A percentile compares a stretch with the other conserved stretches of the same genome.
Conservation (phyloP, 2,329 filamentous ascomycete genomes). For the Pseudocercospora fijiensis region DNA sequence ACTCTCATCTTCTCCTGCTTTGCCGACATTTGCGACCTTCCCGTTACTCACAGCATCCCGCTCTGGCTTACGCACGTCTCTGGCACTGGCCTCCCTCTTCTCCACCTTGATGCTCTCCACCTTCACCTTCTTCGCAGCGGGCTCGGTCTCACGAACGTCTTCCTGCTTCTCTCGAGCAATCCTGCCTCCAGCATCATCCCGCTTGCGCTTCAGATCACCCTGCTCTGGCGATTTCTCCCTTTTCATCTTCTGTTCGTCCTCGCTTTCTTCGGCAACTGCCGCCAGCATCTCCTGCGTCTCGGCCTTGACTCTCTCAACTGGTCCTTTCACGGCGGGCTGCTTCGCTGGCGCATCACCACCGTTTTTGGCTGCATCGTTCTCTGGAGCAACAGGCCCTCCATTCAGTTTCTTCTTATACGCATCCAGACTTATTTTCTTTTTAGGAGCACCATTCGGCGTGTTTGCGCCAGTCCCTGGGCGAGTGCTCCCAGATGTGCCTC, state of each 20-base stretch:
- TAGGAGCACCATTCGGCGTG: slow-evolving; percentile 46
- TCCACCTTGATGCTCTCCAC: slow-evolving; percentile 4
- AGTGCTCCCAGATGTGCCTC: slow-evolving; percentile 22
- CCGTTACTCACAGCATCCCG: not conserved
- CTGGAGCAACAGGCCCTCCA: slow-evolving; percentile 36
- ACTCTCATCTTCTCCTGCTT: slow-evolving; percentile 15
- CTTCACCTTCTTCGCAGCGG: slow-evolving; percentile 18
- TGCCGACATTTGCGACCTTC: slow-evolving; percentile 6
- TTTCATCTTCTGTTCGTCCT: slow-evolving; percentile 17
- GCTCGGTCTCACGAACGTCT: not conserved
- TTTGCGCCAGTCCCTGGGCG: slow-evolving; percentile 40
- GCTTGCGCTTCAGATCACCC: slow-evolving; percentile 33
- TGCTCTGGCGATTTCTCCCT: slow-evolving; percentile 21
- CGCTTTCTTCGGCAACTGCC: slow-evolving; percentile 28
- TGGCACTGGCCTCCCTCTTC: slow-evolving; percentile 5
- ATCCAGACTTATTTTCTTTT: slow-evolving; percentile 62
- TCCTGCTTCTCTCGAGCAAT: slow-evolving; percentile 7
- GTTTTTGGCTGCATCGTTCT: slow-evolving; percentile 19
- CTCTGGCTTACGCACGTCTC: not conserved
- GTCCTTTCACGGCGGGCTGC: slow-evolving; percentile 36
- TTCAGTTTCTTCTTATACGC: slow-evolving; percentile 58
- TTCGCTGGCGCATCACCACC: slow-evolving; percentile 26
- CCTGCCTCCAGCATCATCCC: slow-evolving; percentile 14
- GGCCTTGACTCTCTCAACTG: slow-evolving; percentile 36
- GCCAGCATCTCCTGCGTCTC: slow-evolving; percentile 36